phyloP scores from a whole-genome alignment of 1,139 yeast species.

The Lodderomyces oxycetoniae region DNA sequence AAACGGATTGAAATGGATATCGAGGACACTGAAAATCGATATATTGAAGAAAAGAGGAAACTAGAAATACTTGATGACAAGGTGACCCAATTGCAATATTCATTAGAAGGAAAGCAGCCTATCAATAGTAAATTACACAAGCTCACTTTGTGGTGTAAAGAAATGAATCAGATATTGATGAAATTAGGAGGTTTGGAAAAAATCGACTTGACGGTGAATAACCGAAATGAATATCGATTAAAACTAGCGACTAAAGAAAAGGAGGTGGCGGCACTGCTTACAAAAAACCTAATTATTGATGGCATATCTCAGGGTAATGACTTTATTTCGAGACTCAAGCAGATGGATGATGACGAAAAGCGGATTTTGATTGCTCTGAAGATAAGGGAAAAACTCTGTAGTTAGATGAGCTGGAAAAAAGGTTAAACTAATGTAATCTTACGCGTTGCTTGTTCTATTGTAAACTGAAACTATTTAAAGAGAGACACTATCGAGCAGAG shows the following conservation, averaged over 20 bases:
- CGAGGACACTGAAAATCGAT: slow-evolving; percentile 1
- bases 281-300: not conserved
- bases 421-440: too few relatives aligned
- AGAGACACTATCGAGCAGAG: too few relatives aligned
- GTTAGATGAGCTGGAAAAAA: too few relatives aligned
- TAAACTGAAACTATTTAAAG: too few relatives aligned
- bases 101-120: not conserved
- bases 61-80: not conserved
- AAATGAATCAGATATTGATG: not conserved
- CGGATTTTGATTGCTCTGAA: not conserved
- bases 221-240: not conserved
- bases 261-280: not conserved
- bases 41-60: not conserved
- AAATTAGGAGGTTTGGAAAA: not conserved
- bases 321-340: not conserved
- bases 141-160: not conserved
- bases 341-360: not conserved
- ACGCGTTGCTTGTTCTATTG: too few relatives aligned
- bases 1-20: slow-evolving; percentile 1
- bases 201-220: not conserved
- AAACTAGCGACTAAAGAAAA: not conserved
- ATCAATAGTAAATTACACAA: not conserved
- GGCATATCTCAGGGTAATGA: not conserved
- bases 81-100: not conserved
- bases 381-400: not conserved